A percentile compares a stretch with the other conserved stretches of the same genome.
These are phyloP conservation scores for Camellia granthamiana DNA, from an alignment of 148 eudicot genomes.

Conservation along the genomic window DNA sequence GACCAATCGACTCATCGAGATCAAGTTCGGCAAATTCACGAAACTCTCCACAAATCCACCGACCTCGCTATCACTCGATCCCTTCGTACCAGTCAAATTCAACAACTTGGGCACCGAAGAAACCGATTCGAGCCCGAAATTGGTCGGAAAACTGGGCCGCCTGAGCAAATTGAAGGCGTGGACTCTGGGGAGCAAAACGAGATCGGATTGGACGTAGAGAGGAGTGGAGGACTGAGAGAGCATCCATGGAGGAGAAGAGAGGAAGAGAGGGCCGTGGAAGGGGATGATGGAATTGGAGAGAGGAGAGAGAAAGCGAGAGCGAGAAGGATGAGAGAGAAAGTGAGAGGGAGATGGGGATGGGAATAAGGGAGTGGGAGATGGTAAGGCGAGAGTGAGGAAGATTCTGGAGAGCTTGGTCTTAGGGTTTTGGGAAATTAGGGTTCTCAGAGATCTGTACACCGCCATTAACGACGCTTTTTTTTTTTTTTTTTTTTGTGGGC, in stretches of 20 bases:
- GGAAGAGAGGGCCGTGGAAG: slow-evolving; percentile 60
- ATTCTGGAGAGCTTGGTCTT: slow-evolving; percentile 10
- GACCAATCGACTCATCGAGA: slow-evolving; percentile 60
- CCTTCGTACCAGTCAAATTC: slow-evolving; percentile 18
- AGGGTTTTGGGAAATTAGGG: slow-evolving; percentile 27
- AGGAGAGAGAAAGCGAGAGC: slow-evolving; percentile 39
- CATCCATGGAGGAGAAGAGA: slow-evolving; percentile 72
- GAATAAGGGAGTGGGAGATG: background rate
- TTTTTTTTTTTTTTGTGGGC: background rate
- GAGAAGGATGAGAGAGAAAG: slow-evolving; percentile 27
- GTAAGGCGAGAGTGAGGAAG: slow-evolving; percentile 7
- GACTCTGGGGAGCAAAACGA: slow-evolving; percentile 35
- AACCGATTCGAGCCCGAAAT: slow-evolving; percentile 30
- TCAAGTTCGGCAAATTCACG: slow-evolving; percentile 69
- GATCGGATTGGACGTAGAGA: slow-evolving; percentile 52
- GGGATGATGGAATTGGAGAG: slow-evolving; percentile 28
- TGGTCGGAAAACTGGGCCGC: slow-evolving; percentile 32
- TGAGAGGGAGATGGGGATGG: slow-evolving; percentile 13
- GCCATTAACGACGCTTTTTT: slow-evolving; percentile 35
- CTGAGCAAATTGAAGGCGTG: slow-evolving; percentile 37
- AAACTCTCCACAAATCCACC: slow-evolving; percentile 40
- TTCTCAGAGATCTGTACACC: slow-evolving; percentile 40
- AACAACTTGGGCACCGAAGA: slow-evolving; percentile 12
- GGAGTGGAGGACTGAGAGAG: slow-evolving; percentile 84
- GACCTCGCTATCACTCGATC: slow-evolving; percentile 3